Conservation (phyloP, 2,329 filamentous ascomycete genomes). For the Fusarium clavum region DNA sequence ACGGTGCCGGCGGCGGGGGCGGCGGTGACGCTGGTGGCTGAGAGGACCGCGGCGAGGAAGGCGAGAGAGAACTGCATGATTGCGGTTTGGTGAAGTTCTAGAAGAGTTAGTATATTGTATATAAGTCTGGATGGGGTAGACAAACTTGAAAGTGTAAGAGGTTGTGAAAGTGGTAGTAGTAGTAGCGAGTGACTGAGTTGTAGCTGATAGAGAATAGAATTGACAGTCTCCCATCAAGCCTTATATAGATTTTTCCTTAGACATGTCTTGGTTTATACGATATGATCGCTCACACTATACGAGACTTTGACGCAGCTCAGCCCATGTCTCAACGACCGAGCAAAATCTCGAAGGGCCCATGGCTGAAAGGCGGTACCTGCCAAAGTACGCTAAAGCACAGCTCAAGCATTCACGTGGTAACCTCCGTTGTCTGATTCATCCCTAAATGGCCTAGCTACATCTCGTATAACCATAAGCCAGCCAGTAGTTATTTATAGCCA, state of each 20-base stretch:
- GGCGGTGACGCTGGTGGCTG: constrained; percentile 48
- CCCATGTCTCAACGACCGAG: neutral
- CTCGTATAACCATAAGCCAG: constrained; percentile 8
- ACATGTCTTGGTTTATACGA: neutral
- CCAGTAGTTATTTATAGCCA: constrained; percentile 17
- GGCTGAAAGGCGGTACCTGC: neutral
- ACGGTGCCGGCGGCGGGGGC: constrained; percentile 47
- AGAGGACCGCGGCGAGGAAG: constrained; percentile 49
- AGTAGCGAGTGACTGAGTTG: constrained; percentile 21
- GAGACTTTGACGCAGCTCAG: neutral
- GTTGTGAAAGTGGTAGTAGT: neutral
- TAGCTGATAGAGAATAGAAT: neutral
- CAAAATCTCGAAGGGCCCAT: constrained; percentile 15
- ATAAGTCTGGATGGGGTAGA: neutral
- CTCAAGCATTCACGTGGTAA: constrained; percentile 3
- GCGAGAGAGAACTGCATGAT: constrained; percentile 59
- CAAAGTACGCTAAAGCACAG: neutral
- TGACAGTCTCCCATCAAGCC: rapidly evolving
- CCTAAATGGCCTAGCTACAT: neutral
- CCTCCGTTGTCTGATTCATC: constrained; percentile 1
- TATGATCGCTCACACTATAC: neutral
- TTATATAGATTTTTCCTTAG: constrained; percentile 3
- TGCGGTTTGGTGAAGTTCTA: constrained; percentile 20
- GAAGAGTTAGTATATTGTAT: neutral
- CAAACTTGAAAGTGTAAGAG: neutral